phyloP scores from a whole-genome alignment of 305 asterid species.

The Rubia occidens region DNA sequence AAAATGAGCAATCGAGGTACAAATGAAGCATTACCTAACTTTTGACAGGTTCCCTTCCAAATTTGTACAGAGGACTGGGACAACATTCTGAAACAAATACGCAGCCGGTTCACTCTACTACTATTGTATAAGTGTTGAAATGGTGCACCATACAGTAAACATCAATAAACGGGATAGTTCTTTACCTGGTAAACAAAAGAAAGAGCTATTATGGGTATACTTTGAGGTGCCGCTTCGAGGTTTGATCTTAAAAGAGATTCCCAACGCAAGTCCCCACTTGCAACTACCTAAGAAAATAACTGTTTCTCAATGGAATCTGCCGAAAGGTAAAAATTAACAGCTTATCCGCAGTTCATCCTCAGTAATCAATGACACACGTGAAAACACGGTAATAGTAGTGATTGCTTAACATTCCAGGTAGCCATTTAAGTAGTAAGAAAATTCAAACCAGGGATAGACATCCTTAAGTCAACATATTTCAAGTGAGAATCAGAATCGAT shows the following conservation, averaged over 20 bases:
- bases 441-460: background rate
- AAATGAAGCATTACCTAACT: conserved; percentile 57
- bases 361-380: background rate
- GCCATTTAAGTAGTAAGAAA: background rate
- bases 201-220: conserved; percentile 89
- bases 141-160: background rate
- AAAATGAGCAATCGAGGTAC: background rate
- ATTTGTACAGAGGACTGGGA: conserved; percentile 87
- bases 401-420: background rate
- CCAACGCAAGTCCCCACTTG: conserved; percentile 83
- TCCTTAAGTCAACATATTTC: background rate
- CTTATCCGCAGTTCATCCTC: background rate
- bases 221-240: conserved; percentile 71
- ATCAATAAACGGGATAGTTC: background rate
- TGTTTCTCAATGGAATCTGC: conserved; percentile 5
- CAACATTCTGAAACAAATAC: conserved; percentile 65
- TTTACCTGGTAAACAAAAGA: conserved; percentile 92
- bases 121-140: background rate
- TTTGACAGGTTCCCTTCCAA: conserved; percentile 83
- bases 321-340: background rate
- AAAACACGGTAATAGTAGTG: background rate
- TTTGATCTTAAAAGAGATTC: conserved; percentile 71
- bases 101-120: conserved; percentile 5
- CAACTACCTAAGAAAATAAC: conserved; percentile 41
- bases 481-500: background rate